Base-by-base conservation (phyloP, 805 yeast genomes). In the Cyberlindnera euphorbiiphila region DNA sequence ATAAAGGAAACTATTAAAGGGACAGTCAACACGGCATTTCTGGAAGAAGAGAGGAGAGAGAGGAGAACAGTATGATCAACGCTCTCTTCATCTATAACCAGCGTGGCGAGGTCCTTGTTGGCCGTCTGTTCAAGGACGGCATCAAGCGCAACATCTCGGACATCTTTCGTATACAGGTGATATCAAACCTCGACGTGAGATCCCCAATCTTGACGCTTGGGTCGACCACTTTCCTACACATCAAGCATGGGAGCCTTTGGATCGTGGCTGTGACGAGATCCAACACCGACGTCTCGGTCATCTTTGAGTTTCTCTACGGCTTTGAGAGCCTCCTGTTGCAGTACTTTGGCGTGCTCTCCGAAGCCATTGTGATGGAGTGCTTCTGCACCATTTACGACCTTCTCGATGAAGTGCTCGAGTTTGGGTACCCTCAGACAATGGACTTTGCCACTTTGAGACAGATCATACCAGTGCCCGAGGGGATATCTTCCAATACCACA, bases 121-220 rank as follows among this genome's bases (percentile, higher is more conserved):
- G 93, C 16, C 75, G 84, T 37, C 56, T 85, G 25, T 81, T 80
- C 59, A 71, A 81, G 39, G 87, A 83, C 37, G 86, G 89, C 2
- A 75, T 87, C 38, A 77, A 85, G 49, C 64, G 91, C 36, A 83
- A 83, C 37, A 78, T 89, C 15, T 69, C 93, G 13, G 97, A 89
- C 50, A 85, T 88, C 21, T 91, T 91, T 54, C 73, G 96, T n/a
- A 81, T 88, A 37, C 96, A 91, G 56, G 96, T 91, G 19, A 86
- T 91, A 28, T 69, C 85, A 36, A 73, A 81, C 39, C 67, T 74
- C 4, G 79, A 73, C 16, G 64, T 69, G n/a, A 64, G 79, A 45
- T 74, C 86, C 0, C 91, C 93, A 0, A 70, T 84, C 1, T 64
- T 91, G 29, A 93, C 98, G 0, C 63, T 93, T 29, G 98, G 98